A percentile compares a stretch with the other conserved stretches of the same genome.
These are phyloP conservation scores for Gossypium gossypioides DNA, from an alignment of 441 rosid genomes.

Conservation along the genomic window DNA sequence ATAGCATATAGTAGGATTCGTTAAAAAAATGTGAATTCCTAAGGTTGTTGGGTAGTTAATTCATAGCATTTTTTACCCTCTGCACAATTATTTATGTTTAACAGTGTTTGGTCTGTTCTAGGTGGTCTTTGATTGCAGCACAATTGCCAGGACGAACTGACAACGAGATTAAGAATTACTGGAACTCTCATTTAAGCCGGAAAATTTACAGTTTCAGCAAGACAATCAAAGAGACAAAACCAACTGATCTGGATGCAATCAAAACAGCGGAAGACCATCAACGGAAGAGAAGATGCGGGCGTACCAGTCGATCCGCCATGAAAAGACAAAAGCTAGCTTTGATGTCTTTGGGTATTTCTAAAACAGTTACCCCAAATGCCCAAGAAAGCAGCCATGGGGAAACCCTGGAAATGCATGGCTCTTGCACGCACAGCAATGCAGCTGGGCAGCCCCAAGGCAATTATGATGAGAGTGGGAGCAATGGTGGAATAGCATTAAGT, in stretches of 20 bases:
- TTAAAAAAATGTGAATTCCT: too few species aligned
- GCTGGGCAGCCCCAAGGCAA: not conserved
- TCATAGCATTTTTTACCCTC: not conserved
- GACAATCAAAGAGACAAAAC: not conserved
- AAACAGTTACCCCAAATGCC: not conserved
- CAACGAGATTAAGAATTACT: constrained; percentile 80
- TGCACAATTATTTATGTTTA: not conserved
- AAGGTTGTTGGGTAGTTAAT: too few species aligned
- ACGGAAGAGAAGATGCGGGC: constrained; percentile 25
- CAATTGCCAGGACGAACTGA: constrained; percentile 82
- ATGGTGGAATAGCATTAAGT: too few species aligned
- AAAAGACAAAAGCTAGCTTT: constrained; percentile 32
- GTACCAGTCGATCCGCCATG: constrained; percentile 35
- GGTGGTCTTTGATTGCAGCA: constrained; percentile 84
- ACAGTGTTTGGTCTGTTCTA: constrained; percentile 6
- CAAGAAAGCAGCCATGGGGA: not conserved
- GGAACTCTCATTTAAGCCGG: constrained; percentile 82
- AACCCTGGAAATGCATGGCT: not conserved
- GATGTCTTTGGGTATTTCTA: constrained; percentile 9
- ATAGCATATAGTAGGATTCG: too few species aligned
- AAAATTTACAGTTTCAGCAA: constrained; percentile 39
- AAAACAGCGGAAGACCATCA: constrained; percentile 12
- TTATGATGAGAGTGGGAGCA: not conserved
- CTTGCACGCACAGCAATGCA: constrained; percentile 12
- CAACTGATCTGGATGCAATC: constrained; percentile 11